Conservation (phyloP, 2,329 filamentous ascomycete species). For the Colletotrichum sp. region DNA sequence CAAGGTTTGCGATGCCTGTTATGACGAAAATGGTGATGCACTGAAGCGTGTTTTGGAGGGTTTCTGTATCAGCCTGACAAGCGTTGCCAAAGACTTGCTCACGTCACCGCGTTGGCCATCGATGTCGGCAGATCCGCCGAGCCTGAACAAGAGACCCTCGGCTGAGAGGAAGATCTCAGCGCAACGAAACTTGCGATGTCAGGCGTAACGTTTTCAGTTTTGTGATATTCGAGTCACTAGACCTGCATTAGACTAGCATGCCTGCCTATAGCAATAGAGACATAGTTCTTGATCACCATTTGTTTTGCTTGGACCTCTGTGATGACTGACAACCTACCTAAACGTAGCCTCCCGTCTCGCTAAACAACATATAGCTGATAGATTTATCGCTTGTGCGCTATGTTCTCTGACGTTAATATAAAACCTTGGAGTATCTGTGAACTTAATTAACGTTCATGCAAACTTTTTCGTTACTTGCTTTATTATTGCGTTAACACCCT, state of each 20-base stretch:
- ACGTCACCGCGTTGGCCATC: background rate
- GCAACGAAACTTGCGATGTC: background rate
- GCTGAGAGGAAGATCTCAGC: background rate
- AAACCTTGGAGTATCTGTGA: accelerated
- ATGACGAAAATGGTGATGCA: background rate
- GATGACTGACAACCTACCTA: background rate
- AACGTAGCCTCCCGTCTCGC: accelerated
- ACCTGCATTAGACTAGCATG: background rate
- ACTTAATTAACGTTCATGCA: accelerated
- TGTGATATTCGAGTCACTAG: background rate
- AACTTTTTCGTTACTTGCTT: no score
- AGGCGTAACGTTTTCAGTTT: background rate
- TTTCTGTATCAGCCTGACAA: background rate
- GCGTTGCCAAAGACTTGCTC: background rate
- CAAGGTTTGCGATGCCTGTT: background rate
- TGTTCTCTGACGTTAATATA: accelerated
- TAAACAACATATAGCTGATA: accelerated
- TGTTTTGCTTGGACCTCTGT: accelerated
- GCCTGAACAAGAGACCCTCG: background rate
- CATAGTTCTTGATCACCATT: accelerated
- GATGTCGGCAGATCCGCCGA: background rate
- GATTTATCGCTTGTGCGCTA: no score
- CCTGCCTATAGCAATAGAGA: background rate
- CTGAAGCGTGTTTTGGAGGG: background rate
- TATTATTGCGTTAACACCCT: accelerated